These are phyloP conservation scores for Saturnispora dispora DNA, from an alignment of 805 yeast genomes.

Conservation along the genomic window DNA sequence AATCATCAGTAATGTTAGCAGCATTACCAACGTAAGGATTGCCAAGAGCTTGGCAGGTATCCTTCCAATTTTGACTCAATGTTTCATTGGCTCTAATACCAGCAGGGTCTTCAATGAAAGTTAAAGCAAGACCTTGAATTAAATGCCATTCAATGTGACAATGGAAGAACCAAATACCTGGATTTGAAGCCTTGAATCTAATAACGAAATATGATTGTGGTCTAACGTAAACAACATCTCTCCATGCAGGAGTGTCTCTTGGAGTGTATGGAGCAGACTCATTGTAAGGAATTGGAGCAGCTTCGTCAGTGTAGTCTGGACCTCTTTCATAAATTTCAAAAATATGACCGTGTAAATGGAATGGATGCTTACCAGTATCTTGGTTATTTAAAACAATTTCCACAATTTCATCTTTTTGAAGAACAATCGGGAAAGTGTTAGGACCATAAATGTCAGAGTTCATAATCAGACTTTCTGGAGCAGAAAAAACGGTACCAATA, in stretches of 20 bases:
- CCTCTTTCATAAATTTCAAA: conserved; percentile 81
- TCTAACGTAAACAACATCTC: conserved; percentile 74
- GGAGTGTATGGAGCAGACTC: conserved; percentile 39
- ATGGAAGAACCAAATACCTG: conserved; percentile 98
- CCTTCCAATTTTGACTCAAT: conserved; percentile 51
- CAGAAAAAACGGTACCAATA: conserved; percentile 63
- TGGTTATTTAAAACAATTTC: conserved; percentile 78
- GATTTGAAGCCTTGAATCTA: conserved; percentile 87
- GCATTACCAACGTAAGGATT: conserved; percentile 69
- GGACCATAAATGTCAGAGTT: conserved; percentile 60
- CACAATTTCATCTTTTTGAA: conserved; percentile 57
- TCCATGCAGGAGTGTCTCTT: conserved; percentile 71
- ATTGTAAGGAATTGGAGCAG: conserved; percentile 49
- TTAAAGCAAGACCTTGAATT: conserved; percentile 83
- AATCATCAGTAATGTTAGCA: conserved; percentile 65
- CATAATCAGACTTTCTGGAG: conserved; percentile 39
- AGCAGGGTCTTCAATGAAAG: conserved; percentile 75
- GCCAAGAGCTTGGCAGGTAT: conserved; percentile 50
- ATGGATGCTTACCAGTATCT: conserved; percentile 93
- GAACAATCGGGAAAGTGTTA: conserved; percentile 66
- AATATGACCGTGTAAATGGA: conserved; percentile 91
- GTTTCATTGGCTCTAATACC: conserved; percentile 53
- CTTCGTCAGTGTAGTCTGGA: conserved; percentile 45
- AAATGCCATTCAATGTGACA: conserved; percentile 99
- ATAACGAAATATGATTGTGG: conserved; percentile 81